Percentiles rank a stretch among this genome's conserved stretches.
Conservation (phyloP, 2,329 filamentous ascomycete species). For the Rachicladosporium sp. region DNA sequence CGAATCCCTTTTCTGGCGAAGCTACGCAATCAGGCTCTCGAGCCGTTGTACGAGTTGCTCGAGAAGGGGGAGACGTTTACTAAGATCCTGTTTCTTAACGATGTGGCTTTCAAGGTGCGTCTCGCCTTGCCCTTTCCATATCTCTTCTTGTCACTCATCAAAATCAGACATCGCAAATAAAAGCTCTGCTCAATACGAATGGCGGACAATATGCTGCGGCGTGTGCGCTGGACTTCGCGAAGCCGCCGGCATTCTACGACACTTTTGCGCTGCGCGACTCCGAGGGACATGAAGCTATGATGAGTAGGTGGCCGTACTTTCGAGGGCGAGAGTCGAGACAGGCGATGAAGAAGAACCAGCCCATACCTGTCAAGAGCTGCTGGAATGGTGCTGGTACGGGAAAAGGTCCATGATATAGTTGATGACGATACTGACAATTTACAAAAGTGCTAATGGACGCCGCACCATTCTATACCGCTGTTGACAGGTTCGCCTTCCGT, state of each 20-base stretch:
- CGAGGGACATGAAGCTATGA: slow-evolving; percentile 38
- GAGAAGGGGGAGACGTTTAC: slow-evolving; percentile 44
- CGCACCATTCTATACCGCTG: slow-evolving; percentile 39
- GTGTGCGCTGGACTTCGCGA: slow-evolving; percentile 48
- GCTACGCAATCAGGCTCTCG: slow-evolving; percentile 51
- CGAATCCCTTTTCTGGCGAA: slow-evolving; percentile 57
- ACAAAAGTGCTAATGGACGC: slow-evolving; percentile 35
- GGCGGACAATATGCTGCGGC: slow-evolving; percentile 48
- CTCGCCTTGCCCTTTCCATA: background rate
- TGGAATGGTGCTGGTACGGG: slow-evolving; percentile 42
- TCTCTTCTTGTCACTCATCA: background rate
- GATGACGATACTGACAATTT: too few species aligned
- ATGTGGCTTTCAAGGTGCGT: slow-evolving; percentile 48
- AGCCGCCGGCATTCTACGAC: slow-evolving; percentile 46
- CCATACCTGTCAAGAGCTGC: slow-evolving; percentile 51
- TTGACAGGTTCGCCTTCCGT: slow-evolving; percentile 45
- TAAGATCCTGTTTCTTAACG: slow-evolving; percentile 50
- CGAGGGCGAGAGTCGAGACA: slow-evolving; percentile 37
- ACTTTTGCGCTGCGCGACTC: slow-evolving; percentile 50
- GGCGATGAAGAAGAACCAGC: slow-evolving; percentile 40
- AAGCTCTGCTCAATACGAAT: slow-evolving; percentile 45
- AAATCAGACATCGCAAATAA: slow-evolving; percentile 41
- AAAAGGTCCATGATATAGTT: too few species aligned
- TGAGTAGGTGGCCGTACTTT: slow-evolving; percentile 50
- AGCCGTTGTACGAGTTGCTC: slow-evolving; percentile 43